Evolutionary conservation across 192 early-diverging fungal genomes (phyloP), one percentile per base, ranked within the genome.

Genomic region (Podila epigama): DNA sequence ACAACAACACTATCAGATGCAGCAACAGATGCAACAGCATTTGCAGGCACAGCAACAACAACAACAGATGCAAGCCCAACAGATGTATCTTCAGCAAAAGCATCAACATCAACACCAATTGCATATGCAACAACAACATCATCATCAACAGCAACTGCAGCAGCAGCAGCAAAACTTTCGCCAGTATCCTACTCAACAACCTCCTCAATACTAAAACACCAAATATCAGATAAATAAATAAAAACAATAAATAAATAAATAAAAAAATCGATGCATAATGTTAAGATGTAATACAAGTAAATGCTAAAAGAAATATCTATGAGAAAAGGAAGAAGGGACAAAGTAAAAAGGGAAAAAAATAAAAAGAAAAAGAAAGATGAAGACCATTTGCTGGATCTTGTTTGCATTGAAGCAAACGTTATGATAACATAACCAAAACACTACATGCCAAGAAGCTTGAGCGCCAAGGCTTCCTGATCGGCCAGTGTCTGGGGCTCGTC

Each of bases 391-490:
- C 16, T 16, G 41, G 12, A 5, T 13, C 41, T 18, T 5, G 3
- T 10, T 13, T 6, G 42, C 42, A 42, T 42, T 42, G 25, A 31
- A 2, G 12, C 31, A 16, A 7, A 32, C n/a, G 13, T n/a, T 42
- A 42, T 42, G 41, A 42, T 55, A 13, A 55, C 16, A 32, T 15
- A 54, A 33, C 18, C 18, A 29, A 25, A 32, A 15, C 18, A n/a
- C 60, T 75, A 75, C 59, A 75, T 12, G 25, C 72, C 72, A 16
- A 89, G 70, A 42, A 89, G 69, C 48, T 80, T 80, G 50, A 89
- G 80, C 2, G 86, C 88, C 52, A 89, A 68, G 34, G 81, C 83
- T 81, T 89, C 88, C 71, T 89, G 85, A 59, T 89, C 88, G 57
- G 82, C 81, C 25, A 89, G 66, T 15, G 85, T 88, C 62, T 83